Conservation (phyloP, 2,329 filamentous ascomycete genomes). For the Teratosphaeriaceae sp. region DNA sequence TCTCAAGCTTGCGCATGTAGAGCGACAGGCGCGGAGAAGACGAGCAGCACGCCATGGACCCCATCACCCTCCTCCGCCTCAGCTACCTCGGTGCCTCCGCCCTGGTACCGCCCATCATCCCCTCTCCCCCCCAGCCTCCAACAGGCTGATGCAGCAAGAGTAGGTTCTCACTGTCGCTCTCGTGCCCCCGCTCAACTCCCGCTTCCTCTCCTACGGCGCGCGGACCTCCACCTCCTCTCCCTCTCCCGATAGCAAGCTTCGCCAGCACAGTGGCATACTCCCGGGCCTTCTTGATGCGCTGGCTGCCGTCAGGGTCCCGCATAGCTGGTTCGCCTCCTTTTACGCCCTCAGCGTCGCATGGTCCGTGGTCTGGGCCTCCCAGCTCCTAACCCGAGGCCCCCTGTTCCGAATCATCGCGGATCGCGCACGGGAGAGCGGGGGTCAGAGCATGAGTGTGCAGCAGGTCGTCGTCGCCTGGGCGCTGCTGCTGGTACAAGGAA, state of each 20-base stretch:
- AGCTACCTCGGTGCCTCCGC: constrained; percentile 15
- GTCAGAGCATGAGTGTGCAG: constrained; percentile 49
- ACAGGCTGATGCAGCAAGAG: constrained; percentile 19
- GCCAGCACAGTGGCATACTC: constrained; percentile 1
- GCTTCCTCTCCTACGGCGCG: constrained; percentile 57
- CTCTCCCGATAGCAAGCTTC: background rate
- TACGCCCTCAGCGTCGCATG: constrained; percentile 65
- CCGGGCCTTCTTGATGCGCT: constrained; percentile 36
- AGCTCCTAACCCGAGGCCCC: constrained; percentile 47
- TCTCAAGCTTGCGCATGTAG: too few species aligned
- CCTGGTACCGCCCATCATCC: constrained; percentile 12
- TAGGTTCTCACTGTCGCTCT: constrained; percentile 47
- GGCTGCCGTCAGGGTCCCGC: constrained; percentile 61
- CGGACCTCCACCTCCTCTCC: constrained; percentile 31
- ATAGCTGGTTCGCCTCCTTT: constrained; percentile 85
- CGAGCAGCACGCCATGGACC: too few species aligned
- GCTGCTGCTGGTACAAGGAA: constrained; percentile 69
- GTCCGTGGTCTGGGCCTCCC: constrained; percentile 65
- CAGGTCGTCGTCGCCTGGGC: constrained; percentile 62
- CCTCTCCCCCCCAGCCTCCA: background rate
- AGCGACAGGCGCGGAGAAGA: too few species aligned
- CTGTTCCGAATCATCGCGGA: constrained; percentile 46
- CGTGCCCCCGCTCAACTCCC: constrained; percentile 44
- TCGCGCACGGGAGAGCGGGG: constrained; percentile 6
- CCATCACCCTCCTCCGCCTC: constrained; percentile 9